Conservation (phyloP, 2,329 filamentous ascomycete genomes). For the Colletotrichum viniferum region DNA sequence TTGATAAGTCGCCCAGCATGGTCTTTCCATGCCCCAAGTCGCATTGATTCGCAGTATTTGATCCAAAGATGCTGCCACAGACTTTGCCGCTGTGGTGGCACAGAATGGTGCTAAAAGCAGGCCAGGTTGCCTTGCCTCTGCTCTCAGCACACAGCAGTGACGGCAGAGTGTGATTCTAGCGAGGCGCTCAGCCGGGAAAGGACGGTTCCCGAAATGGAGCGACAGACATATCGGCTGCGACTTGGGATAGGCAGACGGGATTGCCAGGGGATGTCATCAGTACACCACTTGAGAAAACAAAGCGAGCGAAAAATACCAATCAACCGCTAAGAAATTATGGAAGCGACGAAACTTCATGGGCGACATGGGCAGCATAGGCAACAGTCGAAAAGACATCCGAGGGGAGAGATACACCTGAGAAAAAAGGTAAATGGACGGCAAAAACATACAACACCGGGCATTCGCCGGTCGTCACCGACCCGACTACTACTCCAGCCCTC, state of each 20-base stretch:
- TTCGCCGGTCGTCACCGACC: not conserved
- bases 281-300: not conserved
- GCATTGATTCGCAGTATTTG: no score
- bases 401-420: no score
- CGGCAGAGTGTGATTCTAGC: not conserved
- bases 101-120: no score
- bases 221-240: not conserved
- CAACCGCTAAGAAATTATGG: no score
- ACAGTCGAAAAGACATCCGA: no score
- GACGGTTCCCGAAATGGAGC: not conserved
- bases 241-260: not conserved
- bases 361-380: no score
- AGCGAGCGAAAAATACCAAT: not conserved
- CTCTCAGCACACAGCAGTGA: not conserved
- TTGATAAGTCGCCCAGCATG: not conserved
- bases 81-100: no score
- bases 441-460: not conserved
- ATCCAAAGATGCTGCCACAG: no score
- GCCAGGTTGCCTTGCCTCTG: no score
- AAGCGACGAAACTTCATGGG: no score
- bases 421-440: not conserved
- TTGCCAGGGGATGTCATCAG: not conserved
- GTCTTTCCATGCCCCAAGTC: not conserved
- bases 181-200: not conserved
- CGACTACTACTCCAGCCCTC: not conserved